Base-by-base conservation (phyloP, 73 alveolate species). In the Symbiodinium natans region DNA sequence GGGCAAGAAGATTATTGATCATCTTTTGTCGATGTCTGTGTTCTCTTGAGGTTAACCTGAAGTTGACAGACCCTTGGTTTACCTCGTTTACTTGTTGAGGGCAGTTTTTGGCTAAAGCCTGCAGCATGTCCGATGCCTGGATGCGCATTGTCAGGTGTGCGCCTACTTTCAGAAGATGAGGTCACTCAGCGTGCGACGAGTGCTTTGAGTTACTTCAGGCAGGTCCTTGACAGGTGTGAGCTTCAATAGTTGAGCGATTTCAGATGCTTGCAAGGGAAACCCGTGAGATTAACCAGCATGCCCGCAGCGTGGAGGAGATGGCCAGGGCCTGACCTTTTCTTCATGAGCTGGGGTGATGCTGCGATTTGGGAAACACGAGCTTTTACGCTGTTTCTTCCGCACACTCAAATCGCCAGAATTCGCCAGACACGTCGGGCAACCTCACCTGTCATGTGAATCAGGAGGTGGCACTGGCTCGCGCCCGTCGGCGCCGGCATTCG, bases 251-350 rank as follows among this genome's bases (percentile, higher is more conserved):
- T n/a, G 29, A 29, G 33, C 29, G 77, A 21, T n/a, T 59, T 21
- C 33, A n/a, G 77, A 46, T 13, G 21, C 59, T 8, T 73, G 34
- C 48, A n/a, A 90, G 97, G 97, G 77, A 84, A 27, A 90, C 97
- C 39, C 97, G 97, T 39, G 87, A 90, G 77, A 90, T 90, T 89
- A 90, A 90, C 52, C 97, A 85, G 23, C 97, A 90, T 41, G 97
- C 97, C 11, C 97, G 97, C 56, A 90, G 97, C 27, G 97, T 71
- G 38, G 97, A 90, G 80, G 89, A 90, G 80, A 90, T 90, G 97
- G 97, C 97, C 88, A 5, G 77, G 54, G 46, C 13, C 89, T 11
- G 19, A n/a, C 63, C 29, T 1, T 21, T 8, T 23, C 25, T 13
- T n/a, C 33, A 3, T 52, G 54, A 41, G 34, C 74, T 8, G 19